Percentiles rank a stretch among this genome's conserved stretches.
phyloP scores from a whole-genome alignment of 2,329 filamentous ascomycete species.

The Neurospora sp. region DNA sequence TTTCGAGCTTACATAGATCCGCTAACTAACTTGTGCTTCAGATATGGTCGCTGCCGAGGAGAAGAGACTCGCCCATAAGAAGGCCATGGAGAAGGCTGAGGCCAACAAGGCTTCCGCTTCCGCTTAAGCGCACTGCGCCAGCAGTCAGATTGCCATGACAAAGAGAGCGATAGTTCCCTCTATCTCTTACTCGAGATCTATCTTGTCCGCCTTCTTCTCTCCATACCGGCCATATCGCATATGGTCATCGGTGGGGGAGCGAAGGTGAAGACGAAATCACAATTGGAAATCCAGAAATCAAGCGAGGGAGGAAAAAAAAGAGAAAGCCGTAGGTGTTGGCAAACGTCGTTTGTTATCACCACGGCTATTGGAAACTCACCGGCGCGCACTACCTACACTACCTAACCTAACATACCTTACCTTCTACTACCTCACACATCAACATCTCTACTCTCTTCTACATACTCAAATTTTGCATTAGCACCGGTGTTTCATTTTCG shows the following conservation, averaged over 20 bases:
- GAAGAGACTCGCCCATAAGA: slow-evolving; percentile 37
- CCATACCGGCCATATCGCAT: not conserved
- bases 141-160: not conserved
- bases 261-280: not conserved
- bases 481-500: not conserved
- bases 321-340: not conserved
- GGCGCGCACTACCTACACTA: not conserved
- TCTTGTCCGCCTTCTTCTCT: not conserved
- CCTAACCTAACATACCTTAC: not conserved
- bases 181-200: not conserved
- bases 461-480: not conserved
- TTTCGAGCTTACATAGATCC: not conserved
- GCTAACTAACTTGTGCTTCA: slow-evolving; percentile 22
- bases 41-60: slow-evolving; percentile 81
- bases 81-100: slow-evolving; percentile 24
- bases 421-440: not conserved
- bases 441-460: not conserved
- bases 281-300: not conserved
- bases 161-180: not conserved
- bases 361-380: not conserved
- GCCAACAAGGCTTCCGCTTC: slow-evolving; percentile 14
- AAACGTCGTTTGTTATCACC: not conserved
- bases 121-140: not conserved
- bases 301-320: not conserved
- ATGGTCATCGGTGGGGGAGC: not conserved